Evolutionary conservation across 257 asterid species (phyloP), one percentile per base, ranked within the genome.

Genomic region (Buddleja alternifolia): DNA sequence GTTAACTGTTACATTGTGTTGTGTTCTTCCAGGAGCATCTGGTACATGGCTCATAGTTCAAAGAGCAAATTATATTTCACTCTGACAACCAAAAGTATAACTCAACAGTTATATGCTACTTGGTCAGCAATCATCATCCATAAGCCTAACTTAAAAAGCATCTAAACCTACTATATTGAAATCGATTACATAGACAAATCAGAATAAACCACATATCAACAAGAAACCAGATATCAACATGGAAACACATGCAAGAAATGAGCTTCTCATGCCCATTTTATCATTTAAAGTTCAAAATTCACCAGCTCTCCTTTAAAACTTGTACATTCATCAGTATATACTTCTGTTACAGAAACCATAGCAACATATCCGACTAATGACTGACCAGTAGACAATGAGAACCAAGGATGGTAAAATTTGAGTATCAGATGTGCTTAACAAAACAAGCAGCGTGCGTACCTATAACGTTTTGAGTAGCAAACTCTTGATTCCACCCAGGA

Each of bases 401-500:
- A n/a, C n/a, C n/a, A 48, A 40, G 14, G 51, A 63, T 17, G 14
- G 7, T 24, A 39, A 50, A 55, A 24, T 56, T 37, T 11, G 11
- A 69, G 36, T 32, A 25, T 17, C 47, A 62, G 60, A 50, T 1
- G 25, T 19, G 10, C 63, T 6, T 40, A 20, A 47, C 0, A 62
- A 69, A 56, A 50, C 50, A 21, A 41, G 51, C 3, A 62, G 21
- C 72, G 46, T 21, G 66, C 88, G 74, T 77, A 88, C 92, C 77
- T 32, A 76, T 70, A 55, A 19, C 73, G 64, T 75, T 77, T 63
- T 61, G 83, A 58, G 55, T 34, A 67, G 67, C 73, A 61, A 62
- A 69, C 37, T 73, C 83, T 55, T 65, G 82, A 51, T 60, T 73
- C 86, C 76, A 75, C 62, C 89, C 93, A 60, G 90, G 90, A 39